Evolutionary conservation across 2,329 filamentous ascomycete species (phyloP).

Genomic region (Chaetomiaceae sp.): DNA sequence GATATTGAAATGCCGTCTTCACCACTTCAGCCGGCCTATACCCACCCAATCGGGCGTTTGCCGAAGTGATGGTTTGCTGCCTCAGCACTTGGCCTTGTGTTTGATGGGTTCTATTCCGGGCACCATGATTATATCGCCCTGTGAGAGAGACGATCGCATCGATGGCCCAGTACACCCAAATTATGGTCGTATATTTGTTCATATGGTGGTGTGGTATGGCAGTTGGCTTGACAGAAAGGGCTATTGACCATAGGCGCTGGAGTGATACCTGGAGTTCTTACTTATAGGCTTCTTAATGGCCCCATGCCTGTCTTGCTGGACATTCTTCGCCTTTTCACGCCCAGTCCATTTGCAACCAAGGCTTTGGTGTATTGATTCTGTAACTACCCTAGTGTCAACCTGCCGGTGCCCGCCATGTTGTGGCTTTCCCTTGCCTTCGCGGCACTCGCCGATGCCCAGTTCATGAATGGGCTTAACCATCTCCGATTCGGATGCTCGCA

Average conservation of each 20-base stretch:
- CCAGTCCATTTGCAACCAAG: no score
- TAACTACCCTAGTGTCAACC: neutral
- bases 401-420: neutral
- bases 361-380: no score
- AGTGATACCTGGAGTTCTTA: no score
- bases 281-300: neutral
- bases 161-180: neutral
- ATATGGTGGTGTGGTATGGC: neutral
- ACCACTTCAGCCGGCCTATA: neutral
- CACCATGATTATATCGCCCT: neutral
- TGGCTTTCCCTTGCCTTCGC: neutral
- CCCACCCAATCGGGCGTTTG: slow-evolving; percentile 2
- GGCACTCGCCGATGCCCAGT: slow-evolving; percentile 1
- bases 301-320: no score
- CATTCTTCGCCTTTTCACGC: neutral
- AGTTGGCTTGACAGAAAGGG: neutral
- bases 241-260: no score
- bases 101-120: neutral
- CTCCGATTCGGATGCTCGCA: neutral
- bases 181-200: neutral
- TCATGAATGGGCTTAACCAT: neutral
- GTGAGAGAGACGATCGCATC: neutral
- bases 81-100: neutral
- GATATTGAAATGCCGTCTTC: neutral
- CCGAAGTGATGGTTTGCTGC: neutral